Evolutionary conservation across 2,329 filamentous ascomycete genomes (phyloP).

Genomic region (Alternaria angustiovoidea): DNA sequence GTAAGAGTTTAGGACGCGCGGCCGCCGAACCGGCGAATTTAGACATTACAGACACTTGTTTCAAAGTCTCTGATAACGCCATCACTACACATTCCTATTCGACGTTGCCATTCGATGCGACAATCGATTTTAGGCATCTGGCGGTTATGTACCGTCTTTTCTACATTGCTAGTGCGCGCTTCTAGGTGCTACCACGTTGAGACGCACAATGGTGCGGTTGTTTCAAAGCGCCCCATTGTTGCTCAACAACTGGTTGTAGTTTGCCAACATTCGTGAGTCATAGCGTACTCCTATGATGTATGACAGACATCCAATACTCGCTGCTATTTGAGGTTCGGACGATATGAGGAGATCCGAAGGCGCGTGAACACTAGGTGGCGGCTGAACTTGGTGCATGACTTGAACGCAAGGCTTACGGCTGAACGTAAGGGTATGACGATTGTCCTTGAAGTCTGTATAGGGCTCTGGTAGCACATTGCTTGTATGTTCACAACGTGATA

Average conservation of each 20-base stretch:
- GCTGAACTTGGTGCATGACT: not conserved
- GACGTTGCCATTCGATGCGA: not conserved
- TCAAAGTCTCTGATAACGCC: not conserved
- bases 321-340: not conserved
- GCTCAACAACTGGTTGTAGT: not conserved
- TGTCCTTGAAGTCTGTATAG: not conserved
- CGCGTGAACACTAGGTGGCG: conserved; percentile 1
- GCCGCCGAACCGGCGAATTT: not conserved
- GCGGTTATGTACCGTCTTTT: not conserved
- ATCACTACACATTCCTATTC: not conserved
- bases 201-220: conserved; percentile 3
- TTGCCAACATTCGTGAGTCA: not conserved
- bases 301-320: not conserved
- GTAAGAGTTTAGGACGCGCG: not conserved
- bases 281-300: not conserved
- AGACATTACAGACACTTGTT: not conserved
- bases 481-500: not conserved
- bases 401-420: not conserved
- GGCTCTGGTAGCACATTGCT: not conserved
- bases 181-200: not conserved
- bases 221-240: not conserved
- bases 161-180: not conserved
- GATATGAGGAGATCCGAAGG: conserved; percentile 18
- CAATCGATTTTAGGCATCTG: not conserved
- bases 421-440: not conserved